Conservation (phyloP, 441 rosid species). For the Populus hybrid region DNA sequence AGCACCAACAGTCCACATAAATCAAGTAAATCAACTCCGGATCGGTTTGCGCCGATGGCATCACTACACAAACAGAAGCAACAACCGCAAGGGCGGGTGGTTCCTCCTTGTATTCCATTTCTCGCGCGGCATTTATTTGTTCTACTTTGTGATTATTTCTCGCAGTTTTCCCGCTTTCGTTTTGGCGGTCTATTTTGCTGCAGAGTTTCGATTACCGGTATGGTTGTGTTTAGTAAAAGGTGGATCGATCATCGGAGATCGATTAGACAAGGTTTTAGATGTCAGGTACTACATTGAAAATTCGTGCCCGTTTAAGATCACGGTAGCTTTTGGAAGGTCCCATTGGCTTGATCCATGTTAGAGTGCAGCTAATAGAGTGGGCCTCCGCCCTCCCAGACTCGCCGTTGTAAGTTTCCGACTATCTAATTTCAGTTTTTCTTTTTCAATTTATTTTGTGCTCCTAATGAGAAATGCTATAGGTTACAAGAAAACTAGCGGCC, state of each 20-base stretch:
- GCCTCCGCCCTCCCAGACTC: constrained; percentile 80
- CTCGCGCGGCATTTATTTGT: constrained; percentile 62
- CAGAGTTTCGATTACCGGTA: constrained; percentile 68
- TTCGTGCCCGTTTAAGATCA: constrained; percentile 43
- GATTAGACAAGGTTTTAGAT: constrained; percentile 41
- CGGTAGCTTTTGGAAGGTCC: constrained; percentile 34
- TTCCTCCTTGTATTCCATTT: constrained; percentile 43
- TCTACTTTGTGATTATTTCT: constrained; percentile 57
- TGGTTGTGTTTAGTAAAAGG: constrained; percentile 54
- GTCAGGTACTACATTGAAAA: constrained; percentile 66
- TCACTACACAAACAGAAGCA: constrained; percentile 23
- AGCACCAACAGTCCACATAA: constrained; percentile 4
- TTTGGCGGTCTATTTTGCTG: constrained; percentile 67
- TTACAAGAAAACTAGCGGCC: not conserved
- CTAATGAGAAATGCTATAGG: not conserved
- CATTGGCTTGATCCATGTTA: constrained; percentile 53
- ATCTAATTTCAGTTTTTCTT: not conserved
- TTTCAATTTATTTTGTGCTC: not conserved
- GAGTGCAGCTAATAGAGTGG: constrained; percentile 49
- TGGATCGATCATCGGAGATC: constrained; percentile 37
- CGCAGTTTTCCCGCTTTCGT: constrained; percentile 71
- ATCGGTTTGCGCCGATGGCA: constrained; percentile 50
- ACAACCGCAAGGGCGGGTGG: constrained; percentile 56
- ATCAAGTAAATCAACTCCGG: constrained; percentile 20
- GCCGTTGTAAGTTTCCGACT: constrained; percentile 71